These are phyloP conservation scores for Sugiyamaella novakii DNA, from an alignment of 1,139 yeast species.

Conservation along the genomic window DNA sequence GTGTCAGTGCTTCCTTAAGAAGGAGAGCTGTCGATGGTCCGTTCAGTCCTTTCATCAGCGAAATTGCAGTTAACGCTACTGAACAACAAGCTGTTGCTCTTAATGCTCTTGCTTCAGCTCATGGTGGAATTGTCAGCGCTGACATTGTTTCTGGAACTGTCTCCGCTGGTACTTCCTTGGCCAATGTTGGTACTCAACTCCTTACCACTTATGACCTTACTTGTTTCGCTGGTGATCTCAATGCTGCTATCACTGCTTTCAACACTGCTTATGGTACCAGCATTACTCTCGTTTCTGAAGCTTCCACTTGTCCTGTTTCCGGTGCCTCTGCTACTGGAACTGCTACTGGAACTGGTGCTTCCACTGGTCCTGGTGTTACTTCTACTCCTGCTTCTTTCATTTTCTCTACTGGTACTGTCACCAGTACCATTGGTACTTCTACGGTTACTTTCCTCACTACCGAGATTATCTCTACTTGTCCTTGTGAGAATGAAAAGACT, in stretches of 20 bases:
- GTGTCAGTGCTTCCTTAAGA: conserved; percentile 7
- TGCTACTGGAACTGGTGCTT: not conserved
- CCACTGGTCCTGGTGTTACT: too few relatives aligned
- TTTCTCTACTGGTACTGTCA: conserved; percentile 12
- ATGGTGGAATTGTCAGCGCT: conserved; percentile 3
- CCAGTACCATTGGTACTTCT: conserved; percentile 16
- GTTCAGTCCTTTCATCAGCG: not conserved
- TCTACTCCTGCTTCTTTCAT: conserved; percentile 4
- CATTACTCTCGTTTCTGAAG: conserved; percentile 12
- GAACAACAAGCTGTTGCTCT: conserved; percentile 3
- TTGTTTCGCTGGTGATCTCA: conserved; percentile 16
- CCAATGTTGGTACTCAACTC: conserved; percentile 5
- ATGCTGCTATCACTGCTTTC: conserved; percentile 17
- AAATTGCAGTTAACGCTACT: conserved; percentile 14
- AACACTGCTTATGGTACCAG: conserved; percentile 12
- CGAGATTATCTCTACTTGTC: conserved; percentile 20
- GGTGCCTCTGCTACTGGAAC: not conserved
- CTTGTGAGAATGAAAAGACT: conserved; percentile 19
- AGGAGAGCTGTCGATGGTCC: conserved; percentile 8
- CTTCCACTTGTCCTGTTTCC: conserved; percentile 15
- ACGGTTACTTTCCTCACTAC: conserved; percentile 17
- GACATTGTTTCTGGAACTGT: conserved; percentile 3
- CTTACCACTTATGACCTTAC: conserved; percentile 14
- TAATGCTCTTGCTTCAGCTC: conserved; percentile 1
- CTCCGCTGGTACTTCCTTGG: conserved; percentile 6